Conservation (phyloP, 2,329 filamentous ascomycete species). For the Colletotrichum horii region DNA sequence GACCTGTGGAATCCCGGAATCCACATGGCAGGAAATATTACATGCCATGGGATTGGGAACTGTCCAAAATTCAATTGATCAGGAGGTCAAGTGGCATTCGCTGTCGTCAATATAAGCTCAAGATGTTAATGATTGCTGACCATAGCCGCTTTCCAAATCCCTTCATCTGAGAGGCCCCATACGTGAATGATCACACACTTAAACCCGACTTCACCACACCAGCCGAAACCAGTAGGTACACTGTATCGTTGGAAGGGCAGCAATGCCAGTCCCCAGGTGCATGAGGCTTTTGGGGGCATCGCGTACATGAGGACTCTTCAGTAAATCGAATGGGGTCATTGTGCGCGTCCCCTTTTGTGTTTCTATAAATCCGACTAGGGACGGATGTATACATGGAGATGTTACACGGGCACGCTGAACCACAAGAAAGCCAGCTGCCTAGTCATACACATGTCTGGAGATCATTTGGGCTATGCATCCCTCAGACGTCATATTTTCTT, state of each 20-base stretch:
- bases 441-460: constrained; percentile 11
- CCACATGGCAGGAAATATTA: not conserved
- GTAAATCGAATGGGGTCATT: not conserved
- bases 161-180: not conserved
- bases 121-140: not conserved
- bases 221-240: not conserved
- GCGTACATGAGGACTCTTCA: not conserved
- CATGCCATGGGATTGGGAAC: not conserved
- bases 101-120: not conserved
- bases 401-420: constrained; percentile 15
- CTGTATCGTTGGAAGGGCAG: not conserved
- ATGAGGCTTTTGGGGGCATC: not conserved
- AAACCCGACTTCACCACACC: not conserved
- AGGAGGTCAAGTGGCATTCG: not conserved
- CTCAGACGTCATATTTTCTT: not conserved
- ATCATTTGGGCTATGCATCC: not conserved
- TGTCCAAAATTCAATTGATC: not conserved
- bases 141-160: not conserved
- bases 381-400: constrained; percentile 22
- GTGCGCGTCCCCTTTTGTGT: not conserved
- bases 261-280: not conserved
- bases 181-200: not conserved
- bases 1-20: not conserved
- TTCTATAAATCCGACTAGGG: constrained; percentile 5
- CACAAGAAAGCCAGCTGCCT: not conserved